These are phyloP conservation scores for Hermanozyma aechmeae DNA, from an alignment of 805 yeast species.

Conservation along the genomic window DNA sequence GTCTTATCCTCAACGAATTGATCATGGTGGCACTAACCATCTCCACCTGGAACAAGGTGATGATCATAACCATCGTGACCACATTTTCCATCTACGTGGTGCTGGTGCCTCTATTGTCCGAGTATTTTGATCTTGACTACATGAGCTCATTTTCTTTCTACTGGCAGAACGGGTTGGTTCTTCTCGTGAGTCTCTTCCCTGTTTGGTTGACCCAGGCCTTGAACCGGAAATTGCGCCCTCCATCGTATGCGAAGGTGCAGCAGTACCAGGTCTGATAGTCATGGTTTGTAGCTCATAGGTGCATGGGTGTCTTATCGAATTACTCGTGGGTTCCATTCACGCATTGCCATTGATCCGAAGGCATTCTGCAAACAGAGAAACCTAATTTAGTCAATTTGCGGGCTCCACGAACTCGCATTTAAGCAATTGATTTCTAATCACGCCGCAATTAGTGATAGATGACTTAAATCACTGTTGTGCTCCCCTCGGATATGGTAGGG, in stretches of 20 bases:
- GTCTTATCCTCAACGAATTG: slow-evolving; percentile 75
- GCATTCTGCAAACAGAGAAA: too few species aligned
- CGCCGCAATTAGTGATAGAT: too few species aligned
- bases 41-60: slow-evolving; percentile 78
- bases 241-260: slow-evolving; percentile 95
- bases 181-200: slow-evolving; percentile 70
- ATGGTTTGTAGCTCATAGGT: too few species aligned
- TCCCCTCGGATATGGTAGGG: too few species aligned
- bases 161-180: slow-evolving; percentile 61
- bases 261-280: too few species aligned
- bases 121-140: slow-evolving; percentile 73
- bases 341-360: too few species aligned
- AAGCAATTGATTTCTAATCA: too few species aligned
- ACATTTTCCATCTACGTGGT: slow-evolving; percentile 61
- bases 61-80: slow-evolving; percentile 63
- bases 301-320: too few species aligned
- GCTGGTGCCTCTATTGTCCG: slow-evolving; percentile 75
- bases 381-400: too few species aligned
- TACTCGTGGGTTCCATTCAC: too few species aligned
- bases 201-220: slow-evolving; percentile 80
- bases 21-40: slow-evolving; percentile 90
- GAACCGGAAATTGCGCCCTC: slow-evolving; percentile 75
- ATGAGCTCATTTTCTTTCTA: slow-evolving; percentile 48
- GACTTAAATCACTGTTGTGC: too few species aligned
- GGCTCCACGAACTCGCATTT: too few species aligned